Base-by-base conservation (phyloP, 225 moss, liverwort and hornwort species). In the Pleurozium schreberi region DNA sequence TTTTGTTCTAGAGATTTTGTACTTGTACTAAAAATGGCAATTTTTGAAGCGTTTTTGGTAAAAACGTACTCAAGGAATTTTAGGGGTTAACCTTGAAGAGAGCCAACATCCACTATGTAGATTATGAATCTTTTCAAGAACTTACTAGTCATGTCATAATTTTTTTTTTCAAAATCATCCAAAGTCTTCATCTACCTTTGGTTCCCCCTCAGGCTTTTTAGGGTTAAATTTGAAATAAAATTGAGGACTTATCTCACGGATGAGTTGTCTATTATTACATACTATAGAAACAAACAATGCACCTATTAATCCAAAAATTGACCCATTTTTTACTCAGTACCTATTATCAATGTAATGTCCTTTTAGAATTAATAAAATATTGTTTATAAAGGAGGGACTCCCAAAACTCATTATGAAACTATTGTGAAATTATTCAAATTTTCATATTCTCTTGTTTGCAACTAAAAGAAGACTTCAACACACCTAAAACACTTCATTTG, bases 171-270 rank as follows among this genome's bases (percentile, higher is more conserved):
- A 9, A 70, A 70, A 43, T 16, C 16, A 42, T 42, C 43, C 26
- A 70, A 42, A 42, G 9, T 70, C 70, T 42, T 70, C 27, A 27
- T 43, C 5, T 2, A 3, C 5, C 2, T 70, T n/a, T n/a, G n/a
- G 11, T 11, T 11, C 0, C 0, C 2, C 3, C 1, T 26, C 0
- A 0, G 0, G 40, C 0, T 42, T 23, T 42, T 69, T 25, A 1
- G 26, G 15, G 5, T 70, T 40, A 15, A 26, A 15, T 1, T 26
- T 42, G 5, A 43, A 26, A 15, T 70, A 13, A 26, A 40, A 1
- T 8, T 26, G 26, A 42, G 0, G 25, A 42, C 8, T 25, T 69
- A 5, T 25, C 2, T 1, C 0, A 66, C 36, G 11, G 11, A 36
- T 36, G 19, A 10, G 3, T 69, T 22, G 0, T 69, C 0, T 40